Evolutionary conservation across 495 filamentous ascomycete genomes (phyloP), one percentile per base, ranked within the genome.

Genomic region (Penicillium goetzii): DNA sequence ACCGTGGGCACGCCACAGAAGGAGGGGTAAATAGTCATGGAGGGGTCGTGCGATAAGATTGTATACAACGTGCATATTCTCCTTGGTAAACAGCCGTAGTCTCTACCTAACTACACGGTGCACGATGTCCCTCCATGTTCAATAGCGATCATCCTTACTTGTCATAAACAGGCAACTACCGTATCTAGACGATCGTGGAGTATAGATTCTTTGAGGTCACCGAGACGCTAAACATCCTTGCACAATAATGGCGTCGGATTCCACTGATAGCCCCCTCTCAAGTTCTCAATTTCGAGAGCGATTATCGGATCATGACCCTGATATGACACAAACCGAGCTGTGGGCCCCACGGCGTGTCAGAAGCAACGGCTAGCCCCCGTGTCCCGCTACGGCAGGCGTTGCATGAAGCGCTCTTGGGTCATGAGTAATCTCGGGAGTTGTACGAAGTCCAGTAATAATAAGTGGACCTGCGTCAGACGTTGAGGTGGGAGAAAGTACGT

Each of bases 381-480:
- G 32, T 25, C 28, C 4, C 7, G 33, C 58, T 17, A 23, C 45
- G 17, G 58, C 32, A 59, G 23, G 45, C 33, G 19, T 32, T 38
- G 30, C 43, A 25, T 21, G 28, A 30, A 41, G 11, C 40, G 26
- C 9, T 21, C 23, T 11, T 15, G 56, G 17, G 11, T 26, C 21
- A 5, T 49, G 38, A n/a, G 17, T 21, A 3, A 21, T 33, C n/a
- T 49, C 52, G 32, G 52, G n/a, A 55, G 1, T 26, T 55, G 8
- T 11, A 11, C 34, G 3, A 10, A 36, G 34, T 10, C 10, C 0
- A 36, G n/a, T n/a, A n/a, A n/a, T n/a, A 14, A 10, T 4, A 21
- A 21, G 47, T 51, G 47, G 47, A 51, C 21, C 47, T 51, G 21
- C 47, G 23, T 51, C 47, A 14, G 26, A 53, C 4, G 28, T 53